Evolutionary conservation across 139 green algal species (phyloP).

Genomic region (Micractinium conductrix): DNA sequence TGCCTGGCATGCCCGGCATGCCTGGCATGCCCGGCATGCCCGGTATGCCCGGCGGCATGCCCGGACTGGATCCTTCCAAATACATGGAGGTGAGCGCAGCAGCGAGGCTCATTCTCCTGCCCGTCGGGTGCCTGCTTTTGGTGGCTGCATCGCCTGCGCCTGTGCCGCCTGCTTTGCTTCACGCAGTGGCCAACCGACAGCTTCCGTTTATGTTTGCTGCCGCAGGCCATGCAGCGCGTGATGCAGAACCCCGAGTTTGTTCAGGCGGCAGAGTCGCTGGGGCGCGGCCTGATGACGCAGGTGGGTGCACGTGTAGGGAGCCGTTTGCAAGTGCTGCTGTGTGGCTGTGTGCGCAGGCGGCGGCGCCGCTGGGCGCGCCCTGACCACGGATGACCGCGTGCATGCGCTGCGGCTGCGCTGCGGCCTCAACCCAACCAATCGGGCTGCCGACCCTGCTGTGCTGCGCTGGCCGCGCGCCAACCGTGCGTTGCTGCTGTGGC

Average conservation of each 20-base stretch:
- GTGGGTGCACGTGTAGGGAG: background rate
- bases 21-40: slow-evolving; percentile 30
- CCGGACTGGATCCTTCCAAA: slow-evolving; percentile 36
- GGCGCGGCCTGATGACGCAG: slow-evolving; percentile 39
- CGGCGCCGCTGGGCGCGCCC: background rate
- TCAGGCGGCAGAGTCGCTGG: slow-evolving; percentile 40
- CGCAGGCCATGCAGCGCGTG: slow-evolving; percentile 48
- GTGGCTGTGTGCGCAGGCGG: background rate
- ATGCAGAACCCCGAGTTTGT: slow-evolving; percentile 57
- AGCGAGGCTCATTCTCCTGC: too few relatives aligned
- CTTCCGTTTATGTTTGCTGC: background rate
- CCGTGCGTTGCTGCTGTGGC: background rate
- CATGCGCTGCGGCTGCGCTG: background rate
- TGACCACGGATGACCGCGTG: background rate
- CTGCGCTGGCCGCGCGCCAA: too few relatives aligned
- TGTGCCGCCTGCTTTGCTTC: background rate
- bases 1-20: slow-evolving; percentile 34
- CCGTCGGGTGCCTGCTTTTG: background rate
- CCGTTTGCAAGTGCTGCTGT: background rate
- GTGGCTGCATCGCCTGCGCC: too few relatives aligned
- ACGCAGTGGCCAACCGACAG: background rate
- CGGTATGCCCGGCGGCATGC: slow-evolving; percentile 25
- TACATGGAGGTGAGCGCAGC: slow-evolving; percentile 45
- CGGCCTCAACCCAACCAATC: too few relatives aligned
- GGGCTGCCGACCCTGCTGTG: background rate